Base-by-base conservation (phyloP, 306 rosid species). In the Benincasa hispida region DNA sequence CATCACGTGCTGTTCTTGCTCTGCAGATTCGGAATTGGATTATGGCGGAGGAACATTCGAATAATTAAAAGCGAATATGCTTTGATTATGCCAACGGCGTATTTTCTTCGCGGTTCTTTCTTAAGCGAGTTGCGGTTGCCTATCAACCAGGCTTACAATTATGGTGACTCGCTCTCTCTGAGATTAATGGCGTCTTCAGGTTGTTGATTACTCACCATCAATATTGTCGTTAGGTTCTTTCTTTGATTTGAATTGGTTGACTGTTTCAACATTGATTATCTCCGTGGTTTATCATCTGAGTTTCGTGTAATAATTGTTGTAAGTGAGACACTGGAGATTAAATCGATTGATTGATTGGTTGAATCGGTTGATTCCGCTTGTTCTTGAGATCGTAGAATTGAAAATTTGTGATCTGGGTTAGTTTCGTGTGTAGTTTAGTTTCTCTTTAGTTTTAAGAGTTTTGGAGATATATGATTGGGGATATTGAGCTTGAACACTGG, bases 51-150 rank as follows among this genome's bases (percentile, higher is more conserved):
- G 91, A 79, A 84, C 85, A 82, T 84, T 73, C 81, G 83, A 79
- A 81, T 78, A 61, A 47, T 25, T 54, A 19, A 58, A 67, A 73
- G 63, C 79, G 93, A 89, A 87, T 86, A 87, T 87, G 80, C 91
- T 62, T 50, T 80, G 76, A 35, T 83, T 51, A 50, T 72, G 53
- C 73, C 78, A 70, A 50, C 79, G 48, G 28, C 82, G 78, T 22
- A 42, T 73, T 54, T 56, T 74, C 68, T 78, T 78, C 42, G 78
- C 82, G 76, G 80, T 82, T 81, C 81, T 72, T 50, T 30, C 79
- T 47, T 59, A 41, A n/a, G 17, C 30, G 22, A 37, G 61, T 63
- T 39, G 24, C 18, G 41, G 28, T 63, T 54, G 66, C 21, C 68
- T 53, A 28, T 48, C 15, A 24, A 21, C 55, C 60, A 30, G 25